Conservation (phyloP, 2,329 filamentous ascomycete species). For the Rhynchosporium agropyri region DNA sequence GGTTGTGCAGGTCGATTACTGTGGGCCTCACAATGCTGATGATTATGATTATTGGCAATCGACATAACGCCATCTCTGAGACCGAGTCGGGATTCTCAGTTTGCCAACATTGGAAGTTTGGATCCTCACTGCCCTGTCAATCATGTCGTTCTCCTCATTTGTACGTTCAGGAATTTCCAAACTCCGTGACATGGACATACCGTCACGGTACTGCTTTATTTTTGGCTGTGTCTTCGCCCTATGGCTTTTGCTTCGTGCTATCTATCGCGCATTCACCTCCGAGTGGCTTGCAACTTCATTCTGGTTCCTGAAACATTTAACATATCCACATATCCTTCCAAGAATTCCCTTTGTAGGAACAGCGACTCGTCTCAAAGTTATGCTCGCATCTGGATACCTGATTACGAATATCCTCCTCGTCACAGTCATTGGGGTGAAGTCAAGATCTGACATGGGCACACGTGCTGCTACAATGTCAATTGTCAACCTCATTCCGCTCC, state of each 20-base stretch:
- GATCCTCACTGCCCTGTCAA: background rate
- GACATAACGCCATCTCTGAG: conserved; percentile 5
- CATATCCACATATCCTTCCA: conserved; percentile 23
- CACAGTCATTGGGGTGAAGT: conserved; percentile 13
- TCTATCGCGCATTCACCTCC: conserved; percentile 15
- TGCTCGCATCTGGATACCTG: background rate
- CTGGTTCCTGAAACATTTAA: conserved; percentile 21
- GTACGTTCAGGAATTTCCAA: conserved; percentile 12
- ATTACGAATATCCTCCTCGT: conserved; percentile 18
- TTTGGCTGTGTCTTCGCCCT: conserved; percentile 21
- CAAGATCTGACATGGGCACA: conserved; percentile 21
- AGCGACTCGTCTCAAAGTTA: conserved; percentile 18
- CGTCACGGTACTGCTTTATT: conserved; percentile 22
- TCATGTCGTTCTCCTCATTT: conserved; percentile 7
- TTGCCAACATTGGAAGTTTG: conserved; percentile 4
- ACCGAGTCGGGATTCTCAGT: conserved; percentile 1
- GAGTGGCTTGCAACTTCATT: background rate
- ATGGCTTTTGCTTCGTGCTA: conserved; percentile 21
- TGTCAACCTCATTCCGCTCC: conserved; percentile 28
- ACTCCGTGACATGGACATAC: conserved; percentile 22
- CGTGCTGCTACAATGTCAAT: conserved; percentile 22
- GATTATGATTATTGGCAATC: conserved; percentile 6
- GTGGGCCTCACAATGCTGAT: conserved; percentile 2
- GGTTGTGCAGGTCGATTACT: background rate
- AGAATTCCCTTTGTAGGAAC: conserved; percentile 23